Evolutionary conservation across 1,284 basidiomycete species (phyloP).

Genomic region (Pyrrhoderma noxium): DNA sequence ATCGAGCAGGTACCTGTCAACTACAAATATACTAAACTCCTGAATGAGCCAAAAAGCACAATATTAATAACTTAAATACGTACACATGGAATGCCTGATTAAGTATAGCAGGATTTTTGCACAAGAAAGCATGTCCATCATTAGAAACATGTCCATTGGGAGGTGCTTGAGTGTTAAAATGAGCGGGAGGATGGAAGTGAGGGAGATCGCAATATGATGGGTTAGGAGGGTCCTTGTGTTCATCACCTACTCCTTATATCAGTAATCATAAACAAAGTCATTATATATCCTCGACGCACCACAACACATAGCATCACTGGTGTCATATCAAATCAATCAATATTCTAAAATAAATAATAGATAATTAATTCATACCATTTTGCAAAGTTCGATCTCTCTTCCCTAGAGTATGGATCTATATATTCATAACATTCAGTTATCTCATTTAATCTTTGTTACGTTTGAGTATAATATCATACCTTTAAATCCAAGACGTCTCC

Average conservation of each 20-base stretch:
- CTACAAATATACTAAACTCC: constrained; percentile 39
- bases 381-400: constrained; percentile 44
- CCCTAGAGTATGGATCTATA: constrained; percentile 50
- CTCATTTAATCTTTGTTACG: no score
- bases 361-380: constrained; percentile 32
- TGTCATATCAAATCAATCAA: background rate
- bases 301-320: constrained; percentile 47
- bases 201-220: constrained; percentile 51
- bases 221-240: constrained; percentile 33
- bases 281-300: constrained; percentile 30
- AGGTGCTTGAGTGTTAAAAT: constrained; percentile 22
- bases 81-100: constrained; percentile 57
- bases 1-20: constrained; percentile 35
- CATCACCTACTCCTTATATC: constrained; percentile 43
- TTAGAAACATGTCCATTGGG: constrained; percentile 42
- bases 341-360: no score
- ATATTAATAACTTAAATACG: constrained; percentile 20
- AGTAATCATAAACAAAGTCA: background rate
- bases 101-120: constrained; percentile 47
- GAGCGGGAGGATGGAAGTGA: constrained; percentile 42
- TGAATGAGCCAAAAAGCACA: background rate
- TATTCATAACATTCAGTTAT: background rate
- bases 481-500: constrained; percentile 40
- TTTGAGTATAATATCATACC: constrained; percentile 18
- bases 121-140: constrained; percentile 48